phyloP scores from a whole-genome alignment of 176 grass and related monocot species.

The Paspalum vaginatum region DNA sequence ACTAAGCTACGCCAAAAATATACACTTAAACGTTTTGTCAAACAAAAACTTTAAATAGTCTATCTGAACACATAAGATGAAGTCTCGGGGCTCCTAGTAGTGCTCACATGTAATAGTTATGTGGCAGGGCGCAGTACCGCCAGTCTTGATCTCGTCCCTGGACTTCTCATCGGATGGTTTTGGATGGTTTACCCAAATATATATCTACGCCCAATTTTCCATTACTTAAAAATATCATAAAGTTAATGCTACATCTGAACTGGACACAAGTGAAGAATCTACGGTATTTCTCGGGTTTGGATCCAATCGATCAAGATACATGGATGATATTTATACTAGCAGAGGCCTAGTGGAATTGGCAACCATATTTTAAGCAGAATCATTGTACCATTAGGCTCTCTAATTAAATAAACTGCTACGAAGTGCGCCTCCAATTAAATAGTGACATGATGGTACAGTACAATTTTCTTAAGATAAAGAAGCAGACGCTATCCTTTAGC shows the following conservation, averaged over 20 bases:
- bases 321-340: neutral
- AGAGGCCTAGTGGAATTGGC: slow-evolving; percentile 38
- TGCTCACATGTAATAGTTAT: too few species aligned
- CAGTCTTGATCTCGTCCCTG: neutral
- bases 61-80: too few species aligned
- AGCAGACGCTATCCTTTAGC: slow-evolving; percentile 7
- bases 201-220: neutral
- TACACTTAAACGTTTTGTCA: too few species aligned
- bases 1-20: too few species aligned
- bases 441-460: slow-evolving; percentile 20
- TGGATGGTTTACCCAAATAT: neutral
- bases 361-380: slow-evolving; percentile 47
- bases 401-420: slow-evolving; percentile 8
- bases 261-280: slow-evolving; percentile 15
- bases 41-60: too few species aligned
- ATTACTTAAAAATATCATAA: neutral
- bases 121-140: too few species aligned
- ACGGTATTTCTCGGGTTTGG: slow-evolving; percentile 23
- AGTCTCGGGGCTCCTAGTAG: too few species aligned
- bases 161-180: neutral
- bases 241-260: neutral
- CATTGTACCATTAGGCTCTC: slow-evolving; percentile 40
- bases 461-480: slow-evolving; percentile 23
- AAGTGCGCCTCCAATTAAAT: slow-evolving; percentile 19
- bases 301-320: slow-evolving; percentile 22